phyloP scores from a whole-genome alignment of 2,329 filamentous ascomycete species.

The Parafenestella ontariensis region DNA sequence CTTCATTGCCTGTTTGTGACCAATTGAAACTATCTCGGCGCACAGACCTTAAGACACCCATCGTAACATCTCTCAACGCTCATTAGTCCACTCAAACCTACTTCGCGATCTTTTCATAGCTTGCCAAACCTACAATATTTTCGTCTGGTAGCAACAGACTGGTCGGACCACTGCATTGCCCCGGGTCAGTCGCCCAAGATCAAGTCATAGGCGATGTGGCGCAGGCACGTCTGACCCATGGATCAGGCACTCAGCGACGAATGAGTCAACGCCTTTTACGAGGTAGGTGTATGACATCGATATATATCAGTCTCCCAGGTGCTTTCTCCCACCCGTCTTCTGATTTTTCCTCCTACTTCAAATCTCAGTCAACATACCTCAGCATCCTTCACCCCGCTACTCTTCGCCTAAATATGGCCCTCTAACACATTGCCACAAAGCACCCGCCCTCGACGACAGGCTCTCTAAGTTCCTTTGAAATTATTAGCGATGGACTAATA shows the following conservation, averaged over 20 bases:
- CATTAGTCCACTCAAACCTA: too few species aligned
- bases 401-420: too few species aligned
- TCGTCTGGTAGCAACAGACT: too few species aligned
- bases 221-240: not conserved
- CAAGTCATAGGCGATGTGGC: not conserved
- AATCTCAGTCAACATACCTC: not conserved
- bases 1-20: not conserved
- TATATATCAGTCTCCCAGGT: not conserved
- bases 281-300: not conserved
- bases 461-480: too few species aligned
- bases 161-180: too few species aligned
- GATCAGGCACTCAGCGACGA: not conserved
- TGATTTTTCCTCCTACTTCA: not conserved
- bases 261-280: constrained; percentile 5
- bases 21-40: too few species aligned
- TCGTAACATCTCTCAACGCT: too few species aligned
- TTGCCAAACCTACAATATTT: too few species aligned
- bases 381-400: too few species aligned
- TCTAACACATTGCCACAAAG: not conserved
- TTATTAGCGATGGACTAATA: not conserved
- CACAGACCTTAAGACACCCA: too few species aligned
- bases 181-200: not conserved
- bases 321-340: too few species aligned
- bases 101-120: too few species aligned
- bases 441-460: not conserved